Evolutionary conservation across 768 basidiomycete species (phyloP).

Genomic region (Pleurotus ostreatus): DNA sequence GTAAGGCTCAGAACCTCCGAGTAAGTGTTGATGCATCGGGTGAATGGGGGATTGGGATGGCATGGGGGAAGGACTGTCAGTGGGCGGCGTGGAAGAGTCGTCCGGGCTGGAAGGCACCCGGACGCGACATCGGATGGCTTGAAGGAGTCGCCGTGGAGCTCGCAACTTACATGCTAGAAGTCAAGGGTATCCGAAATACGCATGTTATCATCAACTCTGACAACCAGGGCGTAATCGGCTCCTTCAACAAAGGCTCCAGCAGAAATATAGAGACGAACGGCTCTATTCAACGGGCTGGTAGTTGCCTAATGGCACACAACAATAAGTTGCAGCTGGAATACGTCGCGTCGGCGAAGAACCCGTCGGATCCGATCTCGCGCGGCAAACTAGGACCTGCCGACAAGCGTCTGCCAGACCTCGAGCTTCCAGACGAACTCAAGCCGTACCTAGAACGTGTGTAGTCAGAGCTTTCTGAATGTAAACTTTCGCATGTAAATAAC

Average conservation of each 20-base stretch:
- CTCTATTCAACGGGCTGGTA: slow-evolving; percentile 12
- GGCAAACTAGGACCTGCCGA: slow-evolving; percentile 8
- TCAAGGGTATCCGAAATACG: not conserved
- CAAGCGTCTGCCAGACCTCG: not conserved
- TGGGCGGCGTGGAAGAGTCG: slow-evolving; percentile 19
- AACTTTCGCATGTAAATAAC: too few relatives aligned
- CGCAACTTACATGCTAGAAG: slow-evolving; percentile 12
- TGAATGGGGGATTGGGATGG: slow-evolving; percentile 16
- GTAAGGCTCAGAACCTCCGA: not conserved
- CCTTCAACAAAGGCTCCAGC: slow-evolving; percentile 18
- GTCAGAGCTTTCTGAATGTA: too few relatives aligned
- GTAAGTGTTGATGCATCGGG: slow-evolving; percentile 19
- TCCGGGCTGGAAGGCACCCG: slow-evolving; percentile 12
- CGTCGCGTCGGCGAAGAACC: slow-evolving; percentile 17
- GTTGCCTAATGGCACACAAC: slow-evolving; percentile 8
- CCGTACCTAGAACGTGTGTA: not conserved
- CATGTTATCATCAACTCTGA: slow-evolving; percentile 20
- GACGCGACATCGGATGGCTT: slow-evolving; percentile 21
- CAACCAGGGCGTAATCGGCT: slow-evolving; percentile 24
- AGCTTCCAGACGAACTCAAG: not conserved
- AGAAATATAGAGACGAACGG: slow-evolving; percentile 18
- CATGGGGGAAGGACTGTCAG: slow-evolving; percentile 3
- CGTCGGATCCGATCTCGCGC: slow-evolving; percentile 22
- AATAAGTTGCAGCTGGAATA: slow-evolving; percentile 14
- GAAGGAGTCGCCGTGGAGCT: slow-evolving; percentile 23